Evolutionary conservation across 2,329 filamentous ascomycete species (phyloP).

Genomic region (Apiospora pterosperma): DNA sequence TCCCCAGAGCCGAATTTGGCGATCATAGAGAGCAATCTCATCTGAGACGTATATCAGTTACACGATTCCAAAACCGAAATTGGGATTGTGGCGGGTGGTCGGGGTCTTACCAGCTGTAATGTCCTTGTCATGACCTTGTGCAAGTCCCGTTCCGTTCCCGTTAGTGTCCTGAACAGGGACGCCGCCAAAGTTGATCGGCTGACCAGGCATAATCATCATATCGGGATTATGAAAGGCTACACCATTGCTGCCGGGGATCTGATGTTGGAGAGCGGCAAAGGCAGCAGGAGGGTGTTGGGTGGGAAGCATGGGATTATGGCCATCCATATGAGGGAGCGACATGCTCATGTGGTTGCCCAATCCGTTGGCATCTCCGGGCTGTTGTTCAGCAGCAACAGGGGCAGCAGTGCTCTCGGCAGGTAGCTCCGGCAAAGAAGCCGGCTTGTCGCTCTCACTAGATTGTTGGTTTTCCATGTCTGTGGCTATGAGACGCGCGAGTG

Average conservation of each 20-base stretch:
- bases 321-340: slow-evolving; percentile 4
- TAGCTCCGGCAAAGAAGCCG: neutral
- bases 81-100: neutral
- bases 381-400: neutral
- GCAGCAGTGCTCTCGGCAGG: neutral
- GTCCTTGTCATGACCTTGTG: slow-evolving; percentile 1
- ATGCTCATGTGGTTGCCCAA: neutral
- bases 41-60: slow-evolving; percentile 50
- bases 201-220: slow-evolving; percentile 9
- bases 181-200: slow-evolving; percentile 3
- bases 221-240: slow-evolving; percentile 6
- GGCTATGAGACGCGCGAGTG: neutral
- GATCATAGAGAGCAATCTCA: slow-evolving; percentile 95
- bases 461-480: neutral
- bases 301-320: slow-evolving; percentile 5
- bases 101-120: slow-evolving; percentile 6
- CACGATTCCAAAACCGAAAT: neutral
- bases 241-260: slow-evolving; percentile 5
- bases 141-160: neutral
- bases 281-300: neutral
- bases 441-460: neutral
- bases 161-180: neutral
- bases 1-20: slow-evolving; percentile 96
- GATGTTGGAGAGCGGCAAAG: slow-evolving; percentile 1
- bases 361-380: neutral